Evolutionary conservation across 305 asterid genomes (phyloP).

Genomic region (Fraxinus albicans): DNA sequence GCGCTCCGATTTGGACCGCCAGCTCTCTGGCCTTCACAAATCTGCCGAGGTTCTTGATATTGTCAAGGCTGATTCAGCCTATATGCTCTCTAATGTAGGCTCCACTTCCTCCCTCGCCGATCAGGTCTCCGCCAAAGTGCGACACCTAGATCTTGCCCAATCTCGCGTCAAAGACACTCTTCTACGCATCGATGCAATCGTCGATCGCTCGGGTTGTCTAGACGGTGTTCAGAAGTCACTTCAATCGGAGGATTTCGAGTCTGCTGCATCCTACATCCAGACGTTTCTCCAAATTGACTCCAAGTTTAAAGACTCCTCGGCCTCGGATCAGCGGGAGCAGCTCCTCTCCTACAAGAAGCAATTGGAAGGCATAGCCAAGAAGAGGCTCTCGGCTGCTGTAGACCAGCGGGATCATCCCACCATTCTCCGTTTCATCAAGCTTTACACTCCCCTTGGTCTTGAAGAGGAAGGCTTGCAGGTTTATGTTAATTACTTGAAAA

Average conservation of each 20-base stretch:
- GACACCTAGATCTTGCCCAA: constrained; percentile 86
- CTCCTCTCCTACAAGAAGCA: constrained; percentile 74
- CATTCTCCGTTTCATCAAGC: constrained; percentile 71
- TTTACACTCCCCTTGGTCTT: constrained; percentile 73
- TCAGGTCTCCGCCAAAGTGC: constrained; percentile 80
- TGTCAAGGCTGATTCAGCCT: constrained; percentile 64
- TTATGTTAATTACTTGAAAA: constrained; percentile 68
- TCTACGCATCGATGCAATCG: constrained; percentile 73
- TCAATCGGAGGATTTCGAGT: constrained; percentile 70
- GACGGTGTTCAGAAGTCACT: constrained; percentile 81
- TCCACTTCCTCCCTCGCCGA: constrained; percentile 83
- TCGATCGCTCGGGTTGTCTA: constrained; percentile 66
- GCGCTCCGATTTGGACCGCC: constrained; percentile 71
- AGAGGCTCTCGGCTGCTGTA: constrained; percentile 60
- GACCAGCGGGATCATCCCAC: constrained; percentile 82
- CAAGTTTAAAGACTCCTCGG: constrained; percentile 63
- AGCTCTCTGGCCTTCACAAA: constrained; percentile 66
- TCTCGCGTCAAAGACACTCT: constrained; percentile 86
- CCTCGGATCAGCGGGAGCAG: constrained; percentile 74
- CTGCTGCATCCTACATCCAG: constrained; percentile 68
- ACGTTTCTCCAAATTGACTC: constrained; percentile 79
- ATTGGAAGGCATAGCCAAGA: constrained; percentile 67
- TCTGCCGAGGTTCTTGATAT: constrained; percentile 67
- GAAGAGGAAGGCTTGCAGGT: constrained; percentile 88
- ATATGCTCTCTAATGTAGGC: constrained; percentile 65